Conservation (phyloP, 2,329 filamentous ascomycete genomes). For the Alternaria incomplexa region DNA sequence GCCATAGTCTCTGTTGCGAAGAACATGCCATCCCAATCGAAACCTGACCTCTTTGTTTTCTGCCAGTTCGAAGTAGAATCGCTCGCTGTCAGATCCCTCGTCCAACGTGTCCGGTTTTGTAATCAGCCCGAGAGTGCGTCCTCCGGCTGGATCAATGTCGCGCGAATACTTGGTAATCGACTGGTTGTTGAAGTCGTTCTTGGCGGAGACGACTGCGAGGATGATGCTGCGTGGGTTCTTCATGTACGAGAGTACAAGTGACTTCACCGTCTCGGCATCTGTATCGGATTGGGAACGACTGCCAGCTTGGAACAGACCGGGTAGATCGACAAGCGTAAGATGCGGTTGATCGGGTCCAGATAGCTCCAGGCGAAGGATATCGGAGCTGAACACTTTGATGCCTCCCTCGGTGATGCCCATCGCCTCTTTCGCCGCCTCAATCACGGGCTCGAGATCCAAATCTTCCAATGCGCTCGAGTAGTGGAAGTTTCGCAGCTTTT, state of each 20-base stretch:
- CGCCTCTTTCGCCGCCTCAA: slow-evolving; percentile 57
- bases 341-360: slow-evolving; percentile 28
- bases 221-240: slow-evolving; percentile 64
- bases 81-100: slow-evolving; percentile 50
- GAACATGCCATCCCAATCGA: slow-evolving; percentile 59
- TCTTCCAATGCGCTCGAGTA: slow-evolving; percentile 3
- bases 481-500: slow-evolving; percentile 12
- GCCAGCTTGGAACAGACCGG: slow-evolving; percentile 47
- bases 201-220: slow-evolving; percentile 54
- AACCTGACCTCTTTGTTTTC: slow-evolving; percentile 49
- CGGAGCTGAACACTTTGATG: slow-evolving; percentile 24
- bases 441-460: slow-evolving; percentile 16
- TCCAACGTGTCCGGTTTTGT: slow-evolving; percentile 61
- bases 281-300: slow-evolving; percentile 38
- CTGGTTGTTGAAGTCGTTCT: slow-evolving; percentile 62
- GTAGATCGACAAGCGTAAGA: slow-evolving; percentile 45
- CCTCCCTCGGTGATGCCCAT: slow-evolving; percentile 52
- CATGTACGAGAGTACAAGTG: slow-evolving; percentile 62
- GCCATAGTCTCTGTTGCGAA: slow-evolving; percentile 54
- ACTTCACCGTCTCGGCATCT: slow-evolving; percentile 41
- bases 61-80: slow-evolving; percentile 45
- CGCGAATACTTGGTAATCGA: slow-evolving; percentile 58
- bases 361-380: slow-evolving; percentile 35
- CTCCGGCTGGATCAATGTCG: slow-evolving; percentile 54
- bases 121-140: slow-evolving; percentile 62